phyloP scores from a whole-genome alignment of 768 basidiomycete species.

The Floccularia luteovirens region DNA sequence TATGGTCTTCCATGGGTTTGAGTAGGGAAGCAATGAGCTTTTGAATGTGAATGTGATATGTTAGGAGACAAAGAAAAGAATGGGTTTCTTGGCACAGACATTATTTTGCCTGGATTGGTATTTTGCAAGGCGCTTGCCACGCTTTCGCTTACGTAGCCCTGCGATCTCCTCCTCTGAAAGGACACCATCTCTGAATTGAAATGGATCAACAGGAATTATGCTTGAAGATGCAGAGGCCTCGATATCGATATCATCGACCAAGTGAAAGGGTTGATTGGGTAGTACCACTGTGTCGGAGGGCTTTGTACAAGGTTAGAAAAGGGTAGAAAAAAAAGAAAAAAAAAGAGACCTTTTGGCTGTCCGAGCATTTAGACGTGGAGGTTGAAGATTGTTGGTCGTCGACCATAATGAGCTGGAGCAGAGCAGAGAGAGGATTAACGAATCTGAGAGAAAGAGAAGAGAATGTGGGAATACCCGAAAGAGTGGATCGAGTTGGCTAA shows the following conservation, averaged over 20 bases:
- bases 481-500: slow-evolving; percentile 20
- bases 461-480: slow-evolving; percentile 30
- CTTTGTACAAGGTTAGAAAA: slow-evolving; percentile 17
- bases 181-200: slow-evolving; percentile 51
- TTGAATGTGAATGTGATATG: slow-evolving; percentile 6
- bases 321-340: slow-evolving; percentile 5
- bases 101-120: slow-evolving; percentile 72
- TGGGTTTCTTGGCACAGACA: slow-evolving; percentile 27
- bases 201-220: slow-evolving; percentile 49
- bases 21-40: slow-evolving; percentile 84
- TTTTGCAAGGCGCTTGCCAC: slow-evolving; percentile 53
- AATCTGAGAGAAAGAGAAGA: slow-evolving; percentile 13
- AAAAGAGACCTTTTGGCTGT: slow-evolving; percentile 15
- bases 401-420: slow-evolving; percentile 21
- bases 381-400: slow-evolving; percentile 20
- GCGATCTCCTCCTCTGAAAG: slow-evolving; percentile 56
- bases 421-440: slow-evolving; percentile 16
- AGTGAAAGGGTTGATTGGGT: slow-evolving; percentile 29
- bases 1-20: slow-evolving; percentile 87
- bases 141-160: slow-evolving; percentile 51
- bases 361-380: slow-evolving; percentile 18
- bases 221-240: slow-evolving; percentile 30
- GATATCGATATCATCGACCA: slow-evolving; percentile 34
- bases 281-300: slow-evolving; percentile 45
- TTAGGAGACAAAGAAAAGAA: background rate